Conservation (phyloP, 176 grass and related monocot species). For the Cenchrus fungigraminus region DNA sequence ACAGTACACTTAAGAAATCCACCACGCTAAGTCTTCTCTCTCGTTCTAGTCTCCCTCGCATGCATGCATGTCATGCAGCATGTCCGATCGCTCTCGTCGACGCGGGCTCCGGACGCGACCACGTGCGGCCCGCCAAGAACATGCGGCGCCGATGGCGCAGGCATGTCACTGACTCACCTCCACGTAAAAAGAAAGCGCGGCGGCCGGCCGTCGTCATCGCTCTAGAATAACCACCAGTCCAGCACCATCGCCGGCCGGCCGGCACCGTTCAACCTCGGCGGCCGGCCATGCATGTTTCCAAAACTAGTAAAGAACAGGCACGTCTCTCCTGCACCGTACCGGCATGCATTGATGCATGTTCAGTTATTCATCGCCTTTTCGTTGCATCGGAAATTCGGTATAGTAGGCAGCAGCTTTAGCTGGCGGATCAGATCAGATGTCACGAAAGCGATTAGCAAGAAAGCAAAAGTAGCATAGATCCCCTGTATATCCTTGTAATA, state of each 20-base stretch:
- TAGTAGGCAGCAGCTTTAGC: background rate
- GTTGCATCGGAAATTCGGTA: background rate
- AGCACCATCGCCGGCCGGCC: background rate
- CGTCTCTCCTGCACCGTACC: background rate
- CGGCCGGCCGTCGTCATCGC: background rate
- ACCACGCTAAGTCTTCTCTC: constrained; percentile 49
- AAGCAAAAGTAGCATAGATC: background rate
- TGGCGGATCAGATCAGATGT: constrained; percentile 16
- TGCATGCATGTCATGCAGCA: background rate
- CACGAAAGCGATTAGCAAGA: background rate
- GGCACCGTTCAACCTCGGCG: background rate
- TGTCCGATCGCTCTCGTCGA: background rate
- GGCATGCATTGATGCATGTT: background rate
- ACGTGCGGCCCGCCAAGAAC: constrained; percentile 36
- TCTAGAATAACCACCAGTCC: background rate
- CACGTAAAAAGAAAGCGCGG: constrained; percentile 41
- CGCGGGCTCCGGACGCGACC: background rate
- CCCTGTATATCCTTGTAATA: background rate
- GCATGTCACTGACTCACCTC: constrained; percentile 40
- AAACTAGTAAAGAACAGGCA: constrained; percentile 25
- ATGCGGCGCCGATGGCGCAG: background rate
- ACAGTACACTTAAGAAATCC: constrained; percentile 26
- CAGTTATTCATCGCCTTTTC: background rate
- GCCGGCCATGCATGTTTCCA: background rate
- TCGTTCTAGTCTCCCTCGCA: background rate